Base-by-base conservation (phyloP, 805 yeast genomes). In the Candida ovalis region DNA sequence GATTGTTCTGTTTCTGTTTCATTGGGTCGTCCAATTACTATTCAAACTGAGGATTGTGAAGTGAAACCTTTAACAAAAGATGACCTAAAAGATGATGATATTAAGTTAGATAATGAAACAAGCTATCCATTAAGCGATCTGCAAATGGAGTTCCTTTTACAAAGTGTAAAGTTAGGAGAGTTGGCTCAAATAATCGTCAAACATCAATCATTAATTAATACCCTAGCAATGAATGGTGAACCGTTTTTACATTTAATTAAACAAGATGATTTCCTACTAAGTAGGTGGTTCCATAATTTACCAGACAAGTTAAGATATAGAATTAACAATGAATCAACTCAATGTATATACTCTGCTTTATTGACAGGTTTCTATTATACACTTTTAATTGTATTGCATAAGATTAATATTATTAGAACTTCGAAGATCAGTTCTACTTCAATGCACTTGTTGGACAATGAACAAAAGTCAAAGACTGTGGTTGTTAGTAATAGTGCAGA, bases 21-120 rank as follows among this genome's bases (percentile, higher is more conserved):
- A 45, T 78, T 82, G 63, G 94, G 91, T n/a, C 70, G 91, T 43
- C 91, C 92, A 0, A 65, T 77, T 3, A 72, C 73, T 49, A 82
- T 86, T 44, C 84, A 82, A 57, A 69, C 84, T 48, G 83, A 79
- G 43, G 92, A 86, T 60, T 82, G 87, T 61, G 91, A 86, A 61
- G 88, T 85, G 15, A 82, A 82, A 17, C 82, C 84, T 86, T 62
- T 86, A 24, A 73, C 78, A 1, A 62, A 72, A 18, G 84, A 78
- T 0, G 92, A 86, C 62, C 81, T 86, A 52, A 70, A 77, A 43
- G 82, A 81, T 4, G 81, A 79, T 4, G 81, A 79, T 55, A 23
- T 18, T 5, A 32, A 43, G 7, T 33, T 25, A 10, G 25, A 43
- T 25, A 30, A 27, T 43, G 46, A 37, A 22, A 48, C 50, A 5